Evolutionary conservation across 1,284 basidiomycete species (phyloP).

Genomic region (Rhodotorula glutinis): DNA sequence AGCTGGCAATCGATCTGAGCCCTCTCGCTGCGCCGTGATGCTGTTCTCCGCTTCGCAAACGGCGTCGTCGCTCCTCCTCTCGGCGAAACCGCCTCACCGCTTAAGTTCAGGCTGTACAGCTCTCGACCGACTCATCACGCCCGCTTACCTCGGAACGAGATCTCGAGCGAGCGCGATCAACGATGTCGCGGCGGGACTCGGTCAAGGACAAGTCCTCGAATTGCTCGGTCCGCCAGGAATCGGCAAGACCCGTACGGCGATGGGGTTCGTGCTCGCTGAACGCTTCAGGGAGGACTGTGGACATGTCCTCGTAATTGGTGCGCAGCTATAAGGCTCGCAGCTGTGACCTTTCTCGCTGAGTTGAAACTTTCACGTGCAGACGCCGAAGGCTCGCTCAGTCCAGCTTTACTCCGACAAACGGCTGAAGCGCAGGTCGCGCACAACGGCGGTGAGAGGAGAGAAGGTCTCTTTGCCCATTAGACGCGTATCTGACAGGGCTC

Average conservation of each 20-base stretch:
- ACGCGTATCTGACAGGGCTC: no score
- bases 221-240: slow-evolving; percentile 31
- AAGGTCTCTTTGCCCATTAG: no score
- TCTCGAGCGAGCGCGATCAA: not conserved
- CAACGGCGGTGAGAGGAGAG: slow-evolving; percentile 4
- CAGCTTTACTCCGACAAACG: slow-evolving; percentile 18
- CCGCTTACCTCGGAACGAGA: not conserved
- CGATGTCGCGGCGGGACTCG: not conserved
- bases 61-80: slow-evolving; percentile 22
- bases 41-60: slow-evolving; percentile 12
- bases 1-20: no score
- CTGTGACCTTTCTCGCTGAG: no score
- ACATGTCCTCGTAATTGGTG: slow-evolving; percentile 29
- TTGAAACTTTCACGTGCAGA: slow-evolving; percentile 6
- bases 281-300: slow-evolving; percentile 14
- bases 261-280: slow-evolving; percentile 23
- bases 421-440: slow-evolving; percentile 14
- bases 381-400: slow-evolving; percentile 32
- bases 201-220: slow-evolving; percentile 21
- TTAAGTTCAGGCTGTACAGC: slow-evolving; percentile 18
- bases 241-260: slow-evolving; percentile 25
- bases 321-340: not conserved
- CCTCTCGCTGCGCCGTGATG: not conserved
- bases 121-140: slow-evolving; percentile 24
- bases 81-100: slow-evolving; percentile 6